Conservation (phyloP, 78 protist genomes). For the Dictyostelium citrinum region DNA sequence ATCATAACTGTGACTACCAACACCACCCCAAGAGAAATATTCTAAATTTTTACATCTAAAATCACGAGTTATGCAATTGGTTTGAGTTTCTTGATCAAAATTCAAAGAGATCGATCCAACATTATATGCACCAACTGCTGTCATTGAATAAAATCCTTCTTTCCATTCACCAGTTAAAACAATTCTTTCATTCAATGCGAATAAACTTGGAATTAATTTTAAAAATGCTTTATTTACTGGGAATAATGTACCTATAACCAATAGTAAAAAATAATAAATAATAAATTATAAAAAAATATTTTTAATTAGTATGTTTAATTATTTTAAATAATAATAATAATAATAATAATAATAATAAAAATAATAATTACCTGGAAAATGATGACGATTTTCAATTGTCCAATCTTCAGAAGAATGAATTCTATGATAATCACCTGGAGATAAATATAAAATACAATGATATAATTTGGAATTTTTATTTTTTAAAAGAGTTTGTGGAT, state of each 20-base stretch:
- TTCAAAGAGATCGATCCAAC: slow-evolving; percentile 86
- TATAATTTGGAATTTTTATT: slow-evolving; percentile 61
- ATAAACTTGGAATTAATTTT: slow-evolving; percentile 69
- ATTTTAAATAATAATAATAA: too few species aligned
- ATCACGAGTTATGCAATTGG: slow-evolving; percentile 61
- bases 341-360: too few species aligned
- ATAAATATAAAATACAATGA: slow-evolving; percentile 83
- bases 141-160: slow-evolving; percentile 78
- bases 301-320: neutral
- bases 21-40: slow-evolving; percentile 73
- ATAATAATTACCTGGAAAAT: slow-evolving; percentile 64
- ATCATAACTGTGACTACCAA: slow-evolving; percentile 69
- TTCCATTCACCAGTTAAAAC: slow-evolving; percentile 82
- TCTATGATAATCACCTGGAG: slow-evolving; percentile 92
- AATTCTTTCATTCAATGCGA: slow-evolving; percentile 89
- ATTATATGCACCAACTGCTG: slow-evolving; percentile 90
- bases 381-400: slow-evolving; percentile 5
- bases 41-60: slow-evolving; percentile 54
- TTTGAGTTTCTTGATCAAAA: slow-evolving; percentile 46
- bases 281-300: neutral
- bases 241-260: slow-evolving; percentile 38
- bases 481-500: slow-evolving; percentile 31
- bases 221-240: slow-evolving; percentile 77
- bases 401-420: slow-evolving; percentile 87
- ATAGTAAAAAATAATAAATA: neutral